A percentile compares a stretch with the other conserved stretches of the same genome.
phyloP scores from a whole-genome alignment of 2,329 filamentous ascomycete species.

The Coccinonectria pachysandricola region DNA sequence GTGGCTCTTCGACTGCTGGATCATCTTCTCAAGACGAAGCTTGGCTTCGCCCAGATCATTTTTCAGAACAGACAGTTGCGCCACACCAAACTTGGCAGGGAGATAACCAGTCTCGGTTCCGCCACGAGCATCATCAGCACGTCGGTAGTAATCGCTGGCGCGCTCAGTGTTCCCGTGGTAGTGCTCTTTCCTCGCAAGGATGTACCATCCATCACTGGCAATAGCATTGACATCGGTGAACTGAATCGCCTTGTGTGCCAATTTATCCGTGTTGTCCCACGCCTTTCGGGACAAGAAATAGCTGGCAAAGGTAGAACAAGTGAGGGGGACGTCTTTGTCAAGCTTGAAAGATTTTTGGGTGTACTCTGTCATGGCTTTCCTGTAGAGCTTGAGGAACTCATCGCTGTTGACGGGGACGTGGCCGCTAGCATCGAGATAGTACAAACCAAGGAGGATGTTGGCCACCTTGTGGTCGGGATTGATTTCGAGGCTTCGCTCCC shows the following conservation, averaged over 20 bases:
- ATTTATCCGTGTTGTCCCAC: slow-evolving; percentile 69
- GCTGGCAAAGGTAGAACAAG: slow-evolving; percentile 78
- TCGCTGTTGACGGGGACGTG: slow-evolving; percentile 75
- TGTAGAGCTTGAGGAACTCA: slow-evolving; percentile 76
- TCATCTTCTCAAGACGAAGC: slow-evolving; percentile 85
- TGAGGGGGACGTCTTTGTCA: slow-evolving; percentile 82
- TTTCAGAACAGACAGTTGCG: slow-evolving; percentile 77
- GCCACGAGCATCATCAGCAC: slow-evolving; percentile 83
- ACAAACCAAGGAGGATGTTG: slow-evolving; percentile 80
- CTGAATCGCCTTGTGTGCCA: slow-evolving; percentile 89
- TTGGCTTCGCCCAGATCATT: slow-evolving; percentile 87
- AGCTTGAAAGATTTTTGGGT: slow-evolving; percentile 89
- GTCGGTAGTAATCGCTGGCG: slow-evolving; percentile 77
- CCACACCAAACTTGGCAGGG: slow-evolving; percentile 88
- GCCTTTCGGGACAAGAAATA: slow-evolving; percentile 83
- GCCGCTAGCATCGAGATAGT: slow-evolving; percentile 79
- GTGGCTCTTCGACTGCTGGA: slow-evolving; percentile 70
- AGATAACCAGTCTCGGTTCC: slow-evolving; percentile 85
- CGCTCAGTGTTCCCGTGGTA: slow-evolving; percentile 64
- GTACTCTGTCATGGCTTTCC: slow-evolving; percentile 88
- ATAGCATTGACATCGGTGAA: slow-evolving; percentile 93
- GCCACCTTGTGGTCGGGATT: slow-evolving; percentile 77
- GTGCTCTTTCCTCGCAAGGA: slow-evolving; percentile 85
- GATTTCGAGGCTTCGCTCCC: slow-evolving; percentile 79
- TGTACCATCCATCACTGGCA: slow-evolving; percentile 95